Base-by-base conservation (phyloP, 352 stramenopile genomes). In the Phytophthora cryptogea region DNA sequence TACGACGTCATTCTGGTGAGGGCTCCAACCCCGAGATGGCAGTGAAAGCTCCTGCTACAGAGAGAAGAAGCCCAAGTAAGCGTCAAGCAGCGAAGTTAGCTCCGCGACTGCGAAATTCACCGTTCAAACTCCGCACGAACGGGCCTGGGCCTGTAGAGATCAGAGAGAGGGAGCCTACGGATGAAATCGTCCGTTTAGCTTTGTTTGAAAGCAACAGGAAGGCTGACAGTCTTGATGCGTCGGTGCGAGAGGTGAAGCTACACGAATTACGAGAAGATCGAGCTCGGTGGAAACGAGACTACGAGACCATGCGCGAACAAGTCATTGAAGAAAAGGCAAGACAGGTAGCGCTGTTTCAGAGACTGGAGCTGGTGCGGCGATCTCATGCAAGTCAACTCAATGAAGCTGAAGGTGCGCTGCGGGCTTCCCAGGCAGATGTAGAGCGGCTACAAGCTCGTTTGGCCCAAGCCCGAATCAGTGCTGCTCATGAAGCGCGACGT, bases 281-380 rank as follows among this genome's bases (percentile, higher is more conserved):
- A 14, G 28, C 35, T 46, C 39, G 55, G 8, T 70, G 54, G 53
- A 54, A 72, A 40, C 40, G 43, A 1, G 68, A 76, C 43, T 72
- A 72, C 40, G 59, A 60, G 48, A 51, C 37, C 11, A 72, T 76
- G 63, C 63, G 63, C 3, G 63, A 76, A 20, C 59, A 76, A 49
- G 57, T 76, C 8, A 63, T 76, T 17, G 52, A 69, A 17, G 68
- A 72, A 35, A 76, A 76, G 54, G 47, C 56, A 2, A 55, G 59
- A 0, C 68, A 76, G 45, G 68, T 76, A 10, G 46, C 51, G 30
- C 53, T 76, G 7, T 76, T 72, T 17, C 68, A 64, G 35, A 44
- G 63, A 27, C 54, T 76, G 36, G 58, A 75, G 16, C 11, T 55
- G n/a, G 33, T 54, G 30, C 60, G 61, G 8, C 44, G 43, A 9